Conservation (phyloP, 352 stramenopile genomes). For the Plasmopara halstedii region DNA sequence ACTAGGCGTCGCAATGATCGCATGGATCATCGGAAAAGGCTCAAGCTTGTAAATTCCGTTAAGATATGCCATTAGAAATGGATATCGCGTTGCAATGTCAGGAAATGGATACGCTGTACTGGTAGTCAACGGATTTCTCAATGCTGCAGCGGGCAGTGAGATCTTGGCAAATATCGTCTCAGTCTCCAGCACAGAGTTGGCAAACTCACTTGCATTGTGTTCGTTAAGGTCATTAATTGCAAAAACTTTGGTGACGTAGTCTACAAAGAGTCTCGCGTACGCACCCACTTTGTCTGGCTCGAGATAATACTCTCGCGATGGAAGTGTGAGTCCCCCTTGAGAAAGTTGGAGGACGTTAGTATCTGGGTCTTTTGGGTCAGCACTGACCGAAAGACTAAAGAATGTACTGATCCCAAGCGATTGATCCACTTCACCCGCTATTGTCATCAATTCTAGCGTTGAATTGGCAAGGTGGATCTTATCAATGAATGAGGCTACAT, state of each 20-base stretch:
- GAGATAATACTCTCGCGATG: conserved; percentile 57
- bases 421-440: conserved; percentile 39
- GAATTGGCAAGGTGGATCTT: conserved; percentile 33
- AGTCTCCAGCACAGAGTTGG: conserved; percentile 39
- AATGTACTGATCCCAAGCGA: conserved; percentile 40
- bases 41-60: conserved; percentile 36
- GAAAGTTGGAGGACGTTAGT: conserved; percentile 37
- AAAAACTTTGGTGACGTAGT: conserved; percentile 44
- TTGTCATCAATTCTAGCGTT: conserved; percentile 30
- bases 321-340: conserved; percentile 57
- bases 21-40: conserved; percentile 26
- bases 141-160: conserved; percentile 80
- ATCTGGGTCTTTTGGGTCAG: conserved; percentile 37
- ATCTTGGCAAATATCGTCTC: conserved; percentile 78
- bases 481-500: conserved; percentile 30
- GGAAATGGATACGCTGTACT: conserved; percentile 81
- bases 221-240: conserved; percentile 27
- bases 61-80: conserved; percentile 44
- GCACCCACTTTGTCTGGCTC: conserved; percentile 30
- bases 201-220: conserved; percentile 32
- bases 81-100: conserved; percentile 42
- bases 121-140: conserved; percentile 76
- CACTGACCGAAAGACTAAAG: conserved; percentile 35
- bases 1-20: conserved; percentile 38
- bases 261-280: conserved; percentile 34